Percentiles rank a stretch among this genome's conserved stretches.
Evolutionary conservation across 371 early-diverging fungal genomes (phyloP).

Genomic region (Apophysomyces ossiformis): DNA sequence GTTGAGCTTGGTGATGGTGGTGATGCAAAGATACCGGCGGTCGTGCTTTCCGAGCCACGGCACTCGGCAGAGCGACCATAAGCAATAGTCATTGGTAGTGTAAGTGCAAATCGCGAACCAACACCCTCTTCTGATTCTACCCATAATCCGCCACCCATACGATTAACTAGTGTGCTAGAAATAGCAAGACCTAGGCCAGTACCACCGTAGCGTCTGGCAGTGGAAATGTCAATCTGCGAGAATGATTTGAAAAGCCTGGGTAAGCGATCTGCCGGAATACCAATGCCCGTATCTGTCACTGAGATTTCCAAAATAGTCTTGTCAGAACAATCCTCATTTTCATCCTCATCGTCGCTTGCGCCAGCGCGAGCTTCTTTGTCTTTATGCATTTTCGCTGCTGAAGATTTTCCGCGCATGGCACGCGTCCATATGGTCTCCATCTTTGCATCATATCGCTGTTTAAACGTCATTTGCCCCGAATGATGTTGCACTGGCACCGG

Average conservation of each 20-base stretch:
- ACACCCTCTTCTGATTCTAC: constrained; percentile 60
- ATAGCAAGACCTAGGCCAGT: constrained; percentile 64
- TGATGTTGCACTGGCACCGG: constrained; percentile 34
- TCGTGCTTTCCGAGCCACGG: constrained; percentile 23
- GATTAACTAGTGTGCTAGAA: constrained; percentile 59
- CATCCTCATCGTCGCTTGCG: constrained; percentile 27
- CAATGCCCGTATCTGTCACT: constrained; percentile 64
- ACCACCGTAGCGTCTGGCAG: constrained; percentile 61
- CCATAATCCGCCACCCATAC: constrained; percentile 67
- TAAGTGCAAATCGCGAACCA: constrained; percentile 61
- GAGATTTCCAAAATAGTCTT: constrained; percentile 59
- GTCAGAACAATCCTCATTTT: constrained; percentile 30
- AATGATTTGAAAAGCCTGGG: constrained; percentile 63
- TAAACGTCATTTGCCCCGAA: constrained; percentile 50
- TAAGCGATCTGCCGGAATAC: constrained; percentile 62
- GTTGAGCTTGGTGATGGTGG: constrained; percentile 47
- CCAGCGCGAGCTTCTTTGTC: constrained; percentile 19
- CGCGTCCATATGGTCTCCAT: constrained; percentile 45
- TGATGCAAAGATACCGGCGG: constrained; percentile 27
- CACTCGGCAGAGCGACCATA: constrained; percentile 8
- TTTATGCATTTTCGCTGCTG: constrained; percentile 1
- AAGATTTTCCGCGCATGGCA: constrained; percentile 20
- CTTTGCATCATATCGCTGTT: constrained; percentile 64
- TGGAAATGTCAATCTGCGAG: constrained; percentile 65
- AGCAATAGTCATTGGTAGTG: constrained; percentile 56